A percentile compares a stretch with the other conserved stretches of the same genome.
Evolutionary conservation across 768 basidiomycete species (phyloP).

Genomic region (Serendipita sp.): DNA sequence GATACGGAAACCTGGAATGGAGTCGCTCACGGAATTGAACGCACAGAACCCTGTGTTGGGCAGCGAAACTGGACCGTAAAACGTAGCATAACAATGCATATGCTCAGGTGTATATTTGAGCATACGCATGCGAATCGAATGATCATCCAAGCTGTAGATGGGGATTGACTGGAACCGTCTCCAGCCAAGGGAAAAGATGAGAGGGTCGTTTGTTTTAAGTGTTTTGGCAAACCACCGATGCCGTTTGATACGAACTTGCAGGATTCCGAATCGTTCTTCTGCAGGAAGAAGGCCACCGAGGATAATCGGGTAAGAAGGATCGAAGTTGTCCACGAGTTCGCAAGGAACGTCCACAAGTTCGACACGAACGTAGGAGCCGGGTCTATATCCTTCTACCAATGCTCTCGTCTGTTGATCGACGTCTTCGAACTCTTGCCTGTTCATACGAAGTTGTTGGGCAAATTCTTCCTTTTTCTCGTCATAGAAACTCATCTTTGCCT

Average conservation of each 20-base stretch:
- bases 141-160: conserved; percentile 93
- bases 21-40: conserved; percentile 68
- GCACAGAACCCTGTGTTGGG: conserved; percentile 97
- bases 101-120: conserved; percentile 99
- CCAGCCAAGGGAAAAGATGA: conserved; percentile 97
- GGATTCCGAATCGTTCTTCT: conserved; percentile 83
- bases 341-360: conserved; percentile 72
- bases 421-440: conserved; percentile 69
- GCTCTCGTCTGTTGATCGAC: conserved; percentile 62
- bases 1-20: conserved; percentile 63
- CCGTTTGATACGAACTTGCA: conserved; percentile 90
- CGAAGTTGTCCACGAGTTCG: conserved; percentile 87
- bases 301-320: conserved; percentile 78
- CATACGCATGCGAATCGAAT: conserved; percentile 96
- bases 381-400: conserved; percentile 76
- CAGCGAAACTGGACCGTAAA: conserved; percentile 81
- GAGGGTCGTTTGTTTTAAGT: conserved; percentile 91
- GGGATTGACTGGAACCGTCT: conserved; percentile 88
- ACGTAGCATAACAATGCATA: conserved; percentile 98
- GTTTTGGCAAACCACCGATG: conserved; percentile 87
- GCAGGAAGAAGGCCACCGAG: conserved; percentile 79
- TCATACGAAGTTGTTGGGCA: conserved; percentile 62
- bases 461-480: conserved; percentile 85
- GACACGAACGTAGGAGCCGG: conserved; percentile 84
- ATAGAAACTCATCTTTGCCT: conserved; percentile 68